Base-by-base conservation (phyloP, 306 rosid species). In the Nissolia schottii region DNA sequence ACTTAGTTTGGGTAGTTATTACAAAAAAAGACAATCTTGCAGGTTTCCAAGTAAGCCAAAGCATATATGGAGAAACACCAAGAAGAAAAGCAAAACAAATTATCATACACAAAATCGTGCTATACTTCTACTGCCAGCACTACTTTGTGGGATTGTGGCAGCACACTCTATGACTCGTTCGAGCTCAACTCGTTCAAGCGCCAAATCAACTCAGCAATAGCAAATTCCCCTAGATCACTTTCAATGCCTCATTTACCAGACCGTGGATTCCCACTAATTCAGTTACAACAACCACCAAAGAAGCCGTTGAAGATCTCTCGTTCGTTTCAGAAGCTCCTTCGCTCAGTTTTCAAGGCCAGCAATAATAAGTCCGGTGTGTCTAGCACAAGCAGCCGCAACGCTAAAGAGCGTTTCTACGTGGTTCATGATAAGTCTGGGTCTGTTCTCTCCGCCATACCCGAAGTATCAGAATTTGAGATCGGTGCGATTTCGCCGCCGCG, bases 121-220 rank as follows among this genome's bases (percentile, higher is more conserved):
- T 7, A 35, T 5, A 5, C 7, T 13, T 13, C 1, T 31, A 4
- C 19, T 45, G 5, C 12, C 20, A 20, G 35, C 11, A 68, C 1
- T 2, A 69, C 43, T 9, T 50, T 87, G 4, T 93, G 98, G 98
- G 98, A 93, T 56, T 90, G 98, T 76, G 98, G 92, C 2, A 93
- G 97, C 85, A 51, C 97, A 1, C 97, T 93, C 11, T 93, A 93
- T 50, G 98, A 90, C 74, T 91, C 97, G 2, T 89, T 90, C 73
- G 98, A 93, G 79, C 91, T 89, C 80, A 82, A 91, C 76, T 90
- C 92, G 14, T 86, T 93, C 75, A 81, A 86, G 19, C 87, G 92
- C 68, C 89, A 87, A 53, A 87, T 93, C 23, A 85, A 93, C 69
- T 90, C 92, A 0, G 96, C 91, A 13, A 89, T 93, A n/a, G 66